Conservation (phyloP, 805 yeast species). For the Jamesozyma hellenica region DNA sequence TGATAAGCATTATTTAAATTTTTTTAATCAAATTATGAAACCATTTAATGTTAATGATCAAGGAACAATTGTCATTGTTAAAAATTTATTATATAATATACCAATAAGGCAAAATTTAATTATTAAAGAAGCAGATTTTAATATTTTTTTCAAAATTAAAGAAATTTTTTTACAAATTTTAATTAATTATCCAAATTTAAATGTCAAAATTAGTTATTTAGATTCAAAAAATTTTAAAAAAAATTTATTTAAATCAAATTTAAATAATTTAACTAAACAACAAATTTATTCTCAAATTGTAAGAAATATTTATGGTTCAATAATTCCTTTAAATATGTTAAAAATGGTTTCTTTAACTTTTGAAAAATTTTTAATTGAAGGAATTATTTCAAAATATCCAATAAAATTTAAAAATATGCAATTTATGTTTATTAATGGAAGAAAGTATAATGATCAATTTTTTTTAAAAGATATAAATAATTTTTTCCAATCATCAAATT, state of each 20-base stretch:
- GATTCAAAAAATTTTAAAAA: constrained; percentile 1
- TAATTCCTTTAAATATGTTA: constrained; percentile 11
- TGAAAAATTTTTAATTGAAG: constrained; percentile 25
- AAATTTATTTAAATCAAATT: constrained; percentile 5
- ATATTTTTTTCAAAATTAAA: constrained; percentile 8
- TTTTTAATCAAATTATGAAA: background rate
- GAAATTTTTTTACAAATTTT: constrained; percentile 16
- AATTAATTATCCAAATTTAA: constrained; percentile 10
- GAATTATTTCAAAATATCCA: constrained; percentile 33
- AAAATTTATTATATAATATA: constrained; percentile 16
- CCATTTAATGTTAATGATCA: constrained; percentile 2
- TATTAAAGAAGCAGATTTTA: constrained; percentile 6
- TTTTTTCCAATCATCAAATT: constrained; percentile 11
- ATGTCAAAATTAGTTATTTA: constrained; percentile 6
- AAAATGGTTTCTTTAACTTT: constrained; percentile 14
- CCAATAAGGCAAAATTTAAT: constrained; percentile 22
- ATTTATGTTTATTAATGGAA: constrained; percentile 37
- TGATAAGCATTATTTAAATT: background rate
- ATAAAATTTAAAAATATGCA: constrained; percentile 34
- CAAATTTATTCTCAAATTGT: constrained; percentile 2
- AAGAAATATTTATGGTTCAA: constrained; percentile 11
- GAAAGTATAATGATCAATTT: constrained; percentile 20
- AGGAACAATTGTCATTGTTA: constrained; percentile 18
- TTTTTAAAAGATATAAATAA: constrained; percentile 13
- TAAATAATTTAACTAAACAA: background rate